A percentile compares a stretch with the other conserved stretches of the same genome.
Conservation (phyloP, 345 rosid species). For the Salix brachista region DNA sequence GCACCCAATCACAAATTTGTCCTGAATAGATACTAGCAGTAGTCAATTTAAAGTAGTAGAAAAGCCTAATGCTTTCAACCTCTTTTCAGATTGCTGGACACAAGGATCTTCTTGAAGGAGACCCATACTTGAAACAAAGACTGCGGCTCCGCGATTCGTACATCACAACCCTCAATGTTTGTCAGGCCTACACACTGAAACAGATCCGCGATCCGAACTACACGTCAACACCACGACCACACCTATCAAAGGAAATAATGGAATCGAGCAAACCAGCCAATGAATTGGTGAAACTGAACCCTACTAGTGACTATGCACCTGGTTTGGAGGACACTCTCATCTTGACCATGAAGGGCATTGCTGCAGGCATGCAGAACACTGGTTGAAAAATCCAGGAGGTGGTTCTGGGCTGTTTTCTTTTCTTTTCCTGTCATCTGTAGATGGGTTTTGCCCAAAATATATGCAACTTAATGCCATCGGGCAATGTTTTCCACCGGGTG, state of each 20-base stretch:
- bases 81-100: slow-evolving; percentile 79
- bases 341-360: slow-evolving; percentile 97
- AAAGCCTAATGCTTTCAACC: slow-evolving; percentile 11
- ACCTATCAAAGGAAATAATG: slow-evolving; percentile 70
- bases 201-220: slow-evolving; percentile 81
- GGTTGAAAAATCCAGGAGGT: slow-evolving; percentile 44
- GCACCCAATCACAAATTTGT: background rate
- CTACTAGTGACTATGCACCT: slow-evolving; percentile 78
- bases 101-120: slow-evolving; percentile 92
- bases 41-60: background rate
- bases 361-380: slow-evolving; percentile 93
- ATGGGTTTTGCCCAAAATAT: background rate
- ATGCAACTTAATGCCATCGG: background rate
- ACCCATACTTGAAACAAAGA: slow-evolving; percentile 91
- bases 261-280: slow-evolving; percentile 63
- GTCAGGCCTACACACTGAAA: slow-evolving; percentile 93
- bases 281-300: slow-evolving; percentile 78
- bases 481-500: background rate
- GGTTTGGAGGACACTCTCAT: slow-evolving; percentile 97
- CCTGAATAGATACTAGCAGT: background rate
- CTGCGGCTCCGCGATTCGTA: slow-evolving; percentile 88
- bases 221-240: slow-evolving; percentile 72
- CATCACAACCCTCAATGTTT: slow-evolving; percentile 90
- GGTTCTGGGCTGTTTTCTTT: background rate
- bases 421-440: background rate